phyloP scores from a whole-genome alignment of 257 asterid species.

The Knoxia roxburghii region DNA sequence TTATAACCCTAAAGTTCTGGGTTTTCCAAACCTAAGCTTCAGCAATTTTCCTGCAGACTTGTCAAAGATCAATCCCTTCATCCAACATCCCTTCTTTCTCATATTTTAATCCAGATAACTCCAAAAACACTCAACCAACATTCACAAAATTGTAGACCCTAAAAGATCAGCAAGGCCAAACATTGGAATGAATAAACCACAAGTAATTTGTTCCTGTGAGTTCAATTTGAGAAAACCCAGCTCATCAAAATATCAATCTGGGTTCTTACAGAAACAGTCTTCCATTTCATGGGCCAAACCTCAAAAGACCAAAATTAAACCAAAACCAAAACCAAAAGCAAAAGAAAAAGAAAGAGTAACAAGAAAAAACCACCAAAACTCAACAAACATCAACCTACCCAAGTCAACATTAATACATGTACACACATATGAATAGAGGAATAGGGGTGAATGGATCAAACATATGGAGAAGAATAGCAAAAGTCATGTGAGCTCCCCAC shows the following conservation, averaged over 20 bases:
- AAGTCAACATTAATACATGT: neutral
- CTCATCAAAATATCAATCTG: conserved; percentile 19
- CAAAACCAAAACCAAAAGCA: too few species aligned
- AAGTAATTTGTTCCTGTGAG: neutral
- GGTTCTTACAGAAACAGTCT: conserved; percentile 26
- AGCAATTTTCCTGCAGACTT: conserved; percentile 60
- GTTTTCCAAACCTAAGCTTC: conserved; percentile 59
- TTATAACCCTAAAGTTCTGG: conserved; percentile 45
- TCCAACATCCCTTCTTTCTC: conserved; percentile 33
- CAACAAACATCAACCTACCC: conserved; percentile 21
- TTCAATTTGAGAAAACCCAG: neutral
- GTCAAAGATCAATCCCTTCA: conserved; percentile 46
- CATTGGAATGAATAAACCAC: neutral
- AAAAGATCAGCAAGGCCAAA: neutral
- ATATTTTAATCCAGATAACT: conserved; percentile 16
- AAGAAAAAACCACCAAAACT: conserved; percentile 12
- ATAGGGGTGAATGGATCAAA: neutral
- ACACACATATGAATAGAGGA: neutral
- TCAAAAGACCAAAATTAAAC: conserved; percentile 17
- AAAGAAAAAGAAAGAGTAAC: neutral
- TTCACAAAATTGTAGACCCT: conserved; percentile 5
- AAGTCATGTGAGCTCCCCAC: too few species aligned
- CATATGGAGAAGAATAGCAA: too few species aligned
- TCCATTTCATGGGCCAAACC: conserved; percentile 28
- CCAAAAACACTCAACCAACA: conserved; percentile 16